Evolutionary conservation across 2,329 filamentous ascomycete species (phyloP).

Genomic region (Plectosphaerella plurivora): DNA sequence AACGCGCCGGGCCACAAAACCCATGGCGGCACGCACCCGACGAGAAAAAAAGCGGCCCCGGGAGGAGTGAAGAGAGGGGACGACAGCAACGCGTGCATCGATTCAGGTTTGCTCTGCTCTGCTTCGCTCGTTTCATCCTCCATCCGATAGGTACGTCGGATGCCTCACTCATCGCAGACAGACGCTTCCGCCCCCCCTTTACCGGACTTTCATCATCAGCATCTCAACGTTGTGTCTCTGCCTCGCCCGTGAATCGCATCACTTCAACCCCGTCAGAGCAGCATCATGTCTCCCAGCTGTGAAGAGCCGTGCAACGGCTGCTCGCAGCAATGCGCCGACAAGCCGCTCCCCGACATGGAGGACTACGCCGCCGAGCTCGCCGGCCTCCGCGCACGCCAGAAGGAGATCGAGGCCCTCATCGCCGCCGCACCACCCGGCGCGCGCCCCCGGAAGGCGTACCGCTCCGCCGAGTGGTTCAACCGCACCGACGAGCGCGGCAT

Average conservation of each 20-base stretch:
- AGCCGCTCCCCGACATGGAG: conserved; percentile 2
- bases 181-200: too few species aligned
- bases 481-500: conserved; percentile 7
- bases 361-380: conserved; percentile 2
- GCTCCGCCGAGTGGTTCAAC: conserved; percentile 12
- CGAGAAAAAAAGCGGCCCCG: too few species aligned
- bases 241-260: too few species aligned
- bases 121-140: neutral
- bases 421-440: neutral
- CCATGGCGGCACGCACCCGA: too few species aligned
- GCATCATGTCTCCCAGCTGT: neutral
- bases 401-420: conserved; percentile 2
- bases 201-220: too few species aligned
- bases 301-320: conserved; percentile 1
- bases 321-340: conserved; percentile 1
- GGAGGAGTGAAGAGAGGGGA: too few species aligned
- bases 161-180: too few species aligned
- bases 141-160: neutral
- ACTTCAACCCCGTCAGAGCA: too few species aligned
- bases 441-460: neutral
- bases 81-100: too few species aligned
- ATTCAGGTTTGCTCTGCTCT: too few species aligned
- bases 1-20: too few species aligned
- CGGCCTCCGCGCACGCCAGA: neutral
- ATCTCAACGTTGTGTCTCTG: too few species aligned